Percentiles rank a stretch among this genome's conserved stretches.
These are phyloP conservation scores for Suillus alpinus DNA, from an alignment of 768 basidiomycete species.

Conservation along the genomic window DNA sequence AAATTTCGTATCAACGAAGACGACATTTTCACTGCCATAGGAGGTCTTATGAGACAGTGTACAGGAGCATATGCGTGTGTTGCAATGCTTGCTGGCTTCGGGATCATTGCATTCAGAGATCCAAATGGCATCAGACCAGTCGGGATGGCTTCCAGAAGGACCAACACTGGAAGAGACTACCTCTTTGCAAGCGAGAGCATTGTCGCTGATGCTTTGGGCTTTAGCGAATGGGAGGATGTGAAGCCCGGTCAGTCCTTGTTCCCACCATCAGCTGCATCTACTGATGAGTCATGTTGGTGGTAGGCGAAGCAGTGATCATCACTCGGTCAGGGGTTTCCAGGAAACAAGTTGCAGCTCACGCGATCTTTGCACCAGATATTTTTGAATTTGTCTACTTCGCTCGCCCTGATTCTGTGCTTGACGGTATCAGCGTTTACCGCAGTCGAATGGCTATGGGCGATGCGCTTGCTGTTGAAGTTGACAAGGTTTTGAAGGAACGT, in stretches of 20 bases:
- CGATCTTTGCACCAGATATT: constrained; percentile 92
- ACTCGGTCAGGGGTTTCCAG: constrained; percentile 76
- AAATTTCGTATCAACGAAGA: constrained; percentile 99
- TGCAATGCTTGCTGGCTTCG: constrained; percentile 99
- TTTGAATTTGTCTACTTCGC: constrained; percentile 99
- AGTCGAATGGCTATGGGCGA: constrained; percentile 99
- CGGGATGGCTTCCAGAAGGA: constrained; percentile 75
- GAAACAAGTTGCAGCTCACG: constrained; percentile 67
- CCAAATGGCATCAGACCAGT: constrained; percentile 96
- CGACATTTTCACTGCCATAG: constrained; percentile 94
- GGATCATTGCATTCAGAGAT: constrained; percentile 96
- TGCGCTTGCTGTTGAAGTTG: constrained; percentile 83
- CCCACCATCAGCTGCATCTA: background rate
- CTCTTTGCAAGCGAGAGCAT: constrained; percentile 94
- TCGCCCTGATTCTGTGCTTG: constrained; percentile 94
- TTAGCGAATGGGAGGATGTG: constrained; percentile 90
- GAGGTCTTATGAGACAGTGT: constrained; percentile 83
- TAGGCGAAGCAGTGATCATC: constrained; percentile 95
- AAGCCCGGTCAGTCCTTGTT: constrained; percentile 62
- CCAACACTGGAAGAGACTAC: constrained; percentile 69
- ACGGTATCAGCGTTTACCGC: constrained; percentile 96
- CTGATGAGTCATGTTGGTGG: background rate
- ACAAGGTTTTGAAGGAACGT: constrained; percentile 63
- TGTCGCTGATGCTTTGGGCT: constrained; percentile 91
- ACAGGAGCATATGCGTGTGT: constrained; percentile 96